phyloP scores from a whole-genome alignment of 495 filamentous ascomycete genomes.

The Parathielavia hyrcaniae region DNA sequence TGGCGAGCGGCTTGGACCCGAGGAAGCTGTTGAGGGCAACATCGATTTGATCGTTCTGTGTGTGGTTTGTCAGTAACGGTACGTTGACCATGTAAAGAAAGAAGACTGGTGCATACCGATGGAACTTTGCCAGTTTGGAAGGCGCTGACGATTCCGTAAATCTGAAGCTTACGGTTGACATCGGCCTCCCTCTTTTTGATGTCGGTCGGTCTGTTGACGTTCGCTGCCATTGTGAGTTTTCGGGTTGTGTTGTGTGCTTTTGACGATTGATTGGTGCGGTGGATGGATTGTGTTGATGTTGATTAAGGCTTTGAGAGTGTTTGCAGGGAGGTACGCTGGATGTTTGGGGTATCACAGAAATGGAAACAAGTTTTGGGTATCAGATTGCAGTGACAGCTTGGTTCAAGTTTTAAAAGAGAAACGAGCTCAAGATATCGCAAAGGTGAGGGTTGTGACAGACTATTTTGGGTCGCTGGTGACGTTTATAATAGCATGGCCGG shows the following conservation, averaged over 20 bases:
- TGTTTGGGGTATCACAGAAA: conserved; percentile 22
- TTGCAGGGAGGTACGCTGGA: conserved; percentile 13
- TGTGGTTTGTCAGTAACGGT: conserved; percentile 26
- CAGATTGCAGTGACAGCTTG: not conserved
- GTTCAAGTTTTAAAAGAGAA: no score
- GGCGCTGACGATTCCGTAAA: conserved; percentile 85
- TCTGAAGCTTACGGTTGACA: conserved; percentile 88
- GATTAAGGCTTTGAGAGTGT: not conserved
- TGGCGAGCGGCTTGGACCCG: conserved; percentile 55
- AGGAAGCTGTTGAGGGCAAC: conserved; percentile 83
- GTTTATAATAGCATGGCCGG: conserved; percentile 10
- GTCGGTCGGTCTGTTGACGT: conserved; percentile 62
- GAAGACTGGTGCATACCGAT: conserved; percentile 55
- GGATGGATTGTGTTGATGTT: not conserved
- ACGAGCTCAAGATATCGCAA: no score
- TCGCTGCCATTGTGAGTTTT: conserved; percentile 28
- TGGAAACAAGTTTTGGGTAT: conserved; percentile 15
- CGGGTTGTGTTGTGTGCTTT: not conserved
- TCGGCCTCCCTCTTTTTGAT: conserved; percentile 56
- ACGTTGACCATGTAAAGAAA: not conserved
- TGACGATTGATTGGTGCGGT: not conserved
- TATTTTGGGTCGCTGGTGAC: not conserved
- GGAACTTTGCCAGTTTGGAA: conserved; percentile 88
- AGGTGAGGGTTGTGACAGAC: not conserved
- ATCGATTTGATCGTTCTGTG: conserved; percentile 87